Conservation (phyloP, 2,329 filamentous ascomycete genomes). For the Hymenoscyphus infarciens region DNA sequence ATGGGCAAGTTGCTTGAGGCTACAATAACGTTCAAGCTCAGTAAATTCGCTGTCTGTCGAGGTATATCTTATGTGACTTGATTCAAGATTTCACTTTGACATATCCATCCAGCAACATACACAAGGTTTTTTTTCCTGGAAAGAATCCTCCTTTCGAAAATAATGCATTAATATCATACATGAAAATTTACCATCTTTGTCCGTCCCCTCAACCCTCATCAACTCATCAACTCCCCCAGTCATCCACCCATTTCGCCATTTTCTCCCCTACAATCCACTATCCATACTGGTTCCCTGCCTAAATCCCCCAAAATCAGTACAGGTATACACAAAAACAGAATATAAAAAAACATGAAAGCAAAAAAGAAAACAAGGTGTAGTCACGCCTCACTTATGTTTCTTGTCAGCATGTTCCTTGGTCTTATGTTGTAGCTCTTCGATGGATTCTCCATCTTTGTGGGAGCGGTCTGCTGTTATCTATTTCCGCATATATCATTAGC, state of each 20-base stretch:
- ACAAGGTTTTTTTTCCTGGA: no score
- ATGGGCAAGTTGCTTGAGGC: no score
- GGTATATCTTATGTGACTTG: no score
- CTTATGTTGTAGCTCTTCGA: constrained; percentile 58
- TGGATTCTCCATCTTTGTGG: constrained; percentile 25
- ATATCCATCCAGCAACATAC: no score
- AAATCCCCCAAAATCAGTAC: constrained; percentile 11
- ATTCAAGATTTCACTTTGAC: no score
- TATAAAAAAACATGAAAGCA: constrained; percentile 9
- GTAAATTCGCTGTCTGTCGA: no score
- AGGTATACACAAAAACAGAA: no score
- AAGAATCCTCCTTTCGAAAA: no score
- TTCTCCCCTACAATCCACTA: constrained; percentile 19
- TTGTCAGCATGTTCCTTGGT: constrained; percentile 51
- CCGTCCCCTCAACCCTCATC: not conserved
- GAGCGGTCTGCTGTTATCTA: constrained; percentile 29
- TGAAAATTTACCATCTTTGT: not conserved
- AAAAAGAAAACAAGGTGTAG: not conserved
- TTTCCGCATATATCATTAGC: not conserved
- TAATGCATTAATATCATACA: constrained; percentile 2
- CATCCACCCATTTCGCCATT: not conserved
- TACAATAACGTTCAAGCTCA: no score
- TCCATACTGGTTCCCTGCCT: constrained; percentile 32
- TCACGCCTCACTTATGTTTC: constrained; percentile 29
- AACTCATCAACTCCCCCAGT: not conserved